phyloP scores from a whole-genome alignment of 352 stramenopile genomes.

The Globisporangium apiculatum region DNA sequence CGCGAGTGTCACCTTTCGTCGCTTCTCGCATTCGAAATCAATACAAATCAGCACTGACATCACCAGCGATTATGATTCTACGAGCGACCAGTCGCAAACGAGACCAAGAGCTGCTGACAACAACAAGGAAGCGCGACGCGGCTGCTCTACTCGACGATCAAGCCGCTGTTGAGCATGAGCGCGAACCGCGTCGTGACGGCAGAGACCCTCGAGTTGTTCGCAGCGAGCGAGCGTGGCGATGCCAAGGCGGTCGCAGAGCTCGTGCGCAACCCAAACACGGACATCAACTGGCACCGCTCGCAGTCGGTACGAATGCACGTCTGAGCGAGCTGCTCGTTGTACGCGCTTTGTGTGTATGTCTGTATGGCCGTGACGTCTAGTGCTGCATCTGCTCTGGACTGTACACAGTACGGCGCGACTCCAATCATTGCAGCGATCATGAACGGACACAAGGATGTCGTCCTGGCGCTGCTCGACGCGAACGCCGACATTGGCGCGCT shows the following conservation, averaged over 20 bases:
- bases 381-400: background rate
- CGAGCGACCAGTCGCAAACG: no score
- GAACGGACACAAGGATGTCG: slow-evolving; percentile 47
- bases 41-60: no score
- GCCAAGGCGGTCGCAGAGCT: slow-evolving; percentile 34
- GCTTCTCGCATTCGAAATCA: background rate
- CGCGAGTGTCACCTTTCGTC: background rate
- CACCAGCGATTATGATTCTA: no score
- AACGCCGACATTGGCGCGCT: slow-evolving; percentile 51
- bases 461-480: slow-evolving; percentile 47
- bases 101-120: no score
- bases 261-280: slow-evolving; percentile 28
- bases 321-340: background rate
- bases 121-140: no score
- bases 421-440: slow-evolving; percentile 61
- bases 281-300: slow-evolving; percentile 71
- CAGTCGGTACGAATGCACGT: slow-evolving; percentile 29
- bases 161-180: slow-evolving; percentile 34
- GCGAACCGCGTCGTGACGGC: slow-evolving; percentile 47
- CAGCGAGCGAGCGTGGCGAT: slow-evolving; percentile 46
- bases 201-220: slow-evolving; percentile 54
- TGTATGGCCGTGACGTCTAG: background rate
- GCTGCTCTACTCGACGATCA: no score
- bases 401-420: slow-evolving; percentile 49
- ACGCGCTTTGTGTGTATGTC: background rate